These are phyloP conservation scores for Murraya koenigii DNA, from an alignment of 345 rosid genomes.

Conservation along the genomic window DNA sequence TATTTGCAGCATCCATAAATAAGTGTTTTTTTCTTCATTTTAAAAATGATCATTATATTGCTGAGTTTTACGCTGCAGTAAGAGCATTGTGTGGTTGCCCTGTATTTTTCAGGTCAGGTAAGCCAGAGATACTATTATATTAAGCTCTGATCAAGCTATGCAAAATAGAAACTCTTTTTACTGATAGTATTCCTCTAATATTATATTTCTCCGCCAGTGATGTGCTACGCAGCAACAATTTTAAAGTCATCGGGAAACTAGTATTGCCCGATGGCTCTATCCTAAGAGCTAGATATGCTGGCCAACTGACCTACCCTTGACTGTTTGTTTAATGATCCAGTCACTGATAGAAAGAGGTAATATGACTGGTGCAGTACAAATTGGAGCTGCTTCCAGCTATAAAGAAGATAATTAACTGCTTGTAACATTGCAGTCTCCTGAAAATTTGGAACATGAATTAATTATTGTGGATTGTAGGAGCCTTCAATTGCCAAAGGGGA, in stretches of 20 bases:
- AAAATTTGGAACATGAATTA: conserved; percentile 45
- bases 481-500: conserved; percentile 23
- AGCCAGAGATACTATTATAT: neutral
- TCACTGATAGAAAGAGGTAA: conserved; percentile 61
- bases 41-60: conserved; percentile 53
- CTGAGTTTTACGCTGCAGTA: conserved; percentile 56
- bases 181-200: neutral
- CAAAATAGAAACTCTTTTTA: no score
- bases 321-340: conserved; percentile 57
- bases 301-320: conserved; percentile 65
- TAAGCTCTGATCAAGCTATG: neutral
- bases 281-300: conserved; percentile 55
- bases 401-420: neutral
- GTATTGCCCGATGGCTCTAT: conserved; percentile 59
- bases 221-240: conserved; percentile 40
- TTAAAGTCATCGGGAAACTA: conserved; percentile 48
- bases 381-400: neutral
- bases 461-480: conserved; percentile 14
- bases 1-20: conserved; percentile 25
- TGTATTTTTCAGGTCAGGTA: conserved; percentile 44
- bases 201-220: conserved; percentile 22
- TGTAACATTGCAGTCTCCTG: conserved; percentile 34
- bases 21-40: neutral
- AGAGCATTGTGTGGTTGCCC: conserved; percentile 63
- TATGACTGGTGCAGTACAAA: neutral